These are phyloP conservation scores for Colletotrichum endophyticum DNA, from an alignment of 2,329 filamentous ascomycete genomes.

Conservation along the genomic window DNA sequence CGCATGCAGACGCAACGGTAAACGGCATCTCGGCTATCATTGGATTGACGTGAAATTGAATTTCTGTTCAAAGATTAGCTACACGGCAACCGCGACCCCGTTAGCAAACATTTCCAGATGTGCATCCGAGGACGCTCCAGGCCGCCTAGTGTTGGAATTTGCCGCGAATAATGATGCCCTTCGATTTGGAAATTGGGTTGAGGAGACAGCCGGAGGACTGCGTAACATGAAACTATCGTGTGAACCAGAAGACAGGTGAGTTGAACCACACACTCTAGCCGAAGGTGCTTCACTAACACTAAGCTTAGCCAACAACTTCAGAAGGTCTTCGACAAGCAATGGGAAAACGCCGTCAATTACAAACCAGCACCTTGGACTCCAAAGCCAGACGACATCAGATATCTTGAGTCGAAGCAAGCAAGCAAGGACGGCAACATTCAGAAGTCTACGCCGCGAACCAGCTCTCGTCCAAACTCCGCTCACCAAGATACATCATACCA, in stretches of 20 bases:
- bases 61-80: neutral
- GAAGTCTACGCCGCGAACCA: neutral
- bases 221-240: rapidly evolving
- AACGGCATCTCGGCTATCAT: neutral
- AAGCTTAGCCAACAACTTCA: neutral
- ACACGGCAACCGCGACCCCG: neutral
- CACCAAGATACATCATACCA: neutral
- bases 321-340: neutral
- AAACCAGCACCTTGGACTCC: neutral
- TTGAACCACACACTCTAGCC: neutral
- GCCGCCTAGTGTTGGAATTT: neutral
- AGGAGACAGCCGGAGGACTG: rapidly evolving
- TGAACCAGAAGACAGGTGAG: neutral
- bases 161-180: neutral
- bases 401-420: neutral
- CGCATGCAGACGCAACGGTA: neutral
- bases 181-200: neutral
- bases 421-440: neutral
- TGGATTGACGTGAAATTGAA: slow-evolving; percentile 10
- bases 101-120: neutral
- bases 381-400: neutral
- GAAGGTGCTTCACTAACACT: too few species aligned
- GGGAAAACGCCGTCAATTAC: neutral
- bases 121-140: neutral
- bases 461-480: neutral